Percentiles rank a stretch among this genome's conserved stretches.
phyloP scores from a whole-genome alignment of 169 alveolate species.

The Fabrea salina region DNA sequence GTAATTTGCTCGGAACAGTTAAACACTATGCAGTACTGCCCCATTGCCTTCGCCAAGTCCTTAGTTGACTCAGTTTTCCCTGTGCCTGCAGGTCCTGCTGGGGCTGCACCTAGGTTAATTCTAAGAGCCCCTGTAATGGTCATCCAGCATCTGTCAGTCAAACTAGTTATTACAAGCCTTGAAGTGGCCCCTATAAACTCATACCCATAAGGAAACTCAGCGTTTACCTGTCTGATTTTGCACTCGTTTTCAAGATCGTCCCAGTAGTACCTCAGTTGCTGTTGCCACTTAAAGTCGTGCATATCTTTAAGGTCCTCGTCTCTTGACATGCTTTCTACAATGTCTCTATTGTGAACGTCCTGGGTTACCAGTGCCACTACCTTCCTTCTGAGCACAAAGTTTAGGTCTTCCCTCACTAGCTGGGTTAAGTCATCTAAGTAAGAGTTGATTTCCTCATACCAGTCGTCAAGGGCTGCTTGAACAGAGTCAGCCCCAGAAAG shows the following conservation, averaged over 20 bases:
- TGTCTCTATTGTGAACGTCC: slow-evolving; percentile 93
- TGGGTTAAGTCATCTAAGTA: slow-evolving; percentile 78
- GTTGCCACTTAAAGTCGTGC: slow-evolving; percentile 89
- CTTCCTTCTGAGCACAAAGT: slow-evolving; percentile 72
- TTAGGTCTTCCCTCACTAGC: slow-evolving; percentile 78
- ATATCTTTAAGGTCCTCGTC: slow-evolving; percentile 65
- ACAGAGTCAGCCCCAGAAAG: slow-evolving; percentile 35
- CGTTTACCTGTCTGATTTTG: slow-evolving; percentile 61
- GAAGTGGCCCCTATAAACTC: slow-evolving; percentile 85
- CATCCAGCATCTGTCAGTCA: slow-evolving; percentile 93
- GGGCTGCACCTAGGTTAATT: slow-evolving; percentile 84
- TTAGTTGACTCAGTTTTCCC: slow-evolving; percentile 97
- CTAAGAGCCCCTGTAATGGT: slow-evolving; percentile 90
- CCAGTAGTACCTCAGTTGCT: slow-evolving; percentile 89
- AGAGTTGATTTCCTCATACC: slow-evolving; percentile 51
- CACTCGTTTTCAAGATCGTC: slow-evolving; percentile 71
- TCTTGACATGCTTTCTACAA: slow-evolving; percentile 79
- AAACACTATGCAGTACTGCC: slow-evolving; percentile 94
- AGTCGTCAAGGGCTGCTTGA: slow-evolving; percentile 44
- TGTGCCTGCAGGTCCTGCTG: slow-evolving; percentile 99
- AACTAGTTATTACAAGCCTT: slow-evolving; percentile 81
- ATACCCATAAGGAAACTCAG: slow-evolving; percentile 60
- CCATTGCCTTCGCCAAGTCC: slow-evolving; percentile 95
- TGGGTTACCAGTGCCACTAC: slow-evolving; percentile 86
- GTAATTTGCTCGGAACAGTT: slow-evolving; percentile 93